A percentile compares a stretch with the other conserved stretches of the same genome.
Conservation (phyloP, 345 rosid species). For the Sonneratia caseolaris region DNA sequence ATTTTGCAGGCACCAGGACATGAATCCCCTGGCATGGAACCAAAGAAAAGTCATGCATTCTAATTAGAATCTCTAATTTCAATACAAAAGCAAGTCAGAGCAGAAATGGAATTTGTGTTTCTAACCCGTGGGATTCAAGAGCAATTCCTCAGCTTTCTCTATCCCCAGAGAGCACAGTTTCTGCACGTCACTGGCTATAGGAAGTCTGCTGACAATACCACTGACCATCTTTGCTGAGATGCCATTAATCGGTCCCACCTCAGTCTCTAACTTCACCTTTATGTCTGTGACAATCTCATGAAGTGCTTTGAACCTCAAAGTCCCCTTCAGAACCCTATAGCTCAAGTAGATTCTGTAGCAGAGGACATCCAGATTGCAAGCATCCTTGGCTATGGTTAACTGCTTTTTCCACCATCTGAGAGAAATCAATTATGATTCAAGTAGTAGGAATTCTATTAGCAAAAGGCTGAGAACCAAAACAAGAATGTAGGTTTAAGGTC, state of each 20-base stretch:
- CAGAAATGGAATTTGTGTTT: slow-evolving; percentile 4
- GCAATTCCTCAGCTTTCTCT: slow-evolving; percentile 53
- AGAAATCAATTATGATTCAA: not conserved
- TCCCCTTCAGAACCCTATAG: slow-evolving; percentile 65
- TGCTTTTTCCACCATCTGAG: slow-evolving; percentile 92
- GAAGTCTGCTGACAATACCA: slow-evolving; percentile 85
- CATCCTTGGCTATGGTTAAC: slow-evolving; percentile 70
- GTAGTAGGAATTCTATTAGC: not conserved
- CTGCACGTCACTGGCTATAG: slow-evolving; percentile 63
- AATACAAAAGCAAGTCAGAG: not conserved
- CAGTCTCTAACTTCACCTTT: slow-evolving; percentile 65
- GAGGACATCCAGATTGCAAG: slow-evolving; percentile 76
- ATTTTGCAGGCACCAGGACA: slow-evolving; percentile 77
- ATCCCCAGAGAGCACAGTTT: slow-evolving; percentile 67
- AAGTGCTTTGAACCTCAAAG: slow-evolving; percentile 57
- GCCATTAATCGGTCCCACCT: slow-evolving; percentile 69
- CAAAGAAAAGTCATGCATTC: not conserved
- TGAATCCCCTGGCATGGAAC: slow-evolving; percentile 33
- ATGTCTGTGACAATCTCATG: slow-evolving; percentile 59
- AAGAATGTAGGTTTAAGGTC: not conserved
- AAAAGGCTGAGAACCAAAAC: not conserved
- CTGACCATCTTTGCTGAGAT: slow-evolving; percentile 64
- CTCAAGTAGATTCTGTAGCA: slow-evolving; percentile 79
- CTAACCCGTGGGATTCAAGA: slow-evolving; percentile 25
- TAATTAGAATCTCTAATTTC: not conserved